A percentile compares a stretch with the other conserved stretches of the same genome.
Conservation (phyloP, 768 basidiomycete species). For the Auricularia heimuer region DNA sequence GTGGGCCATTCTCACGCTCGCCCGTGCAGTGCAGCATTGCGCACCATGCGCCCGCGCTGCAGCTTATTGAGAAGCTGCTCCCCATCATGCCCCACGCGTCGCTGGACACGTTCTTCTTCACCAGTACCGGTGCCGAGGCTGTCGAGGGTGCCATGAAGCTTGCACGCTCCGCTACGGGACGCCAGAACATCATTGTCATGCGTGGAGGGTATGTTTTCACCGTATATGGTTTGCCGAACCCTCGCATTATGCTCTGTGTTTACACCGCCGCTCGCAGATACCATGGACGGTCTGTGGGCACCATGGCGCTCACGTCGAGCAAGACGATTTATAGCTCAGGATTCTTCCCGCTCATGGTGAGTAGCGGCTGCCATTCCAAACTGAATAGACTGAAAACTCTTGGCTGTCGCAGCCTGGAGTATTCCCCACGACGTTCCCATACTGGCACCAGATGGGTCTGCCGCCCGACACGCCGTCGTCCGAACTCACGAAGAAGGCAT, state of each 20-base stretch:
- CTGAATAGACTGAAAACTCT: not conserved
- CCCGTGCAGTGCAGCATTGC: constrained; percentile 72
- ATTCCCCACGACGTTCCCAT: constrained; percentile 76
- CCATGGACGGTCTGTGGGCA: constrained; percentile 89
- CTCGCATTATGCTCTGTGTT: no score
- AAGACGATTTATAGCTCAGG: constrained; percentile 87
- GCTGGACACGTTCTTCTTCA: constrained; percentile 93
- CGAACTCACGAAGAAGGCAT: constrained; percentile 49
- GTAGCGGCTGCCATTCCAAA: constrained; percentile 11
- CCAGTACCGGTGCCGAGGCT: constrained; percentile 94
- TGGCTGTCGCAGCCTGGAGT: constrained; percentile 57
- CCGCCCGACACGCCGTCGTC: constrained; percentile 43
- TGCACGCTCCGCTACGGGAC: constrained; percentile 64
- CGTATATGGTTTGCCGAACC: not conserved
- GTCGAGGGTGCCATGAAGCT: constrained; percentile 86
- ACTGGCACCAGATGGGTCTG: constrained; percentile 78
- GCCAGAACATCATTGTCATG: constrained; percentile 85
- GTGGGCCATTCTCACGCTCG: not conserved
- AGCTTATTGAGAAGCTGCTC: constrained; percentile 74
- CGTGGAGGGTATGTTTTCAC: constrained; percentile 43
- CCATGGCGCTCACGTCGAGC: constrained; percentile 88
- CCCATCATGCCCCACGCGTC: constrained; percentile 87
- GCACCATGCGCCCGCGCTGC: constrained; percentile 76
- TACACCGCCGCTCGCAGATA: constrained; percentile 44
- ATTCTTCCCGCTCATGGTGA: constrained; percentile 72